Evolutionary conservation across 2,329 filamentous ascomycete species (phyloP).

Genomic region (Aspergillus thermomutatus): DNA sequence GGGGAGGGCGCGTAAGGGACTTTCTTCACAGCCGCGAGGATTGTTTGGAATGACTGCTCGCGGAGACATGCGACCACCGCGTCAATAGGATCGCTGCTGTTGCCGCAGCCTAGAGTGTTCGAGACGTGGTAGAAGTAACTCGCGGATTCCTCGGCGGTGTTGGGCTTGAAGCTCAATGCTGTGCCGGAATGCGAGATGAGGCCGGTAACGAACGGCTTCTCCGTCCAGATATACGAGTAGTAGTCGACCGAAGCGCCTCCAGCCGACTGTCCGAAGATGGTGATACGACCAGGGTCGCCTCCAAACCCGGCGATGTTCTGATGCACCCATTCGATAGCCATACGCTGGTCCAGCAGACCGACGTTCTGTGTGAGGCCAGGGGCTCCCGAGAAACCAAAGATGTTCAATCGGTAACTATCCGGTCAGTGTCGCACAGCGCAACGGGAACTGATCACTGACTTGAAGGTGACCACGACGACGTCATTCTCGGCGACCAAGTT

Average conservation of each 20-base stretch:
- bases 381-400: slow-evolving; percentile 42
- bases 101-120: slow-evolving; percentile 37
- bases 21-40: slow-evolving; percentile 36
- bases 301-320: slow-evolving; percentile 52
- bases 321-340: slow-evolving; percentile 51
- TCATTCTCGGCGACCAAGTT: slow-evolving; percentile 36
- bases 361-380: slow-evolving; percentile 39
- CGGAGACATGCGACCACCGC: slow-evolving; percentile 40
- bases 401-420: slow-evolving; percentile 35
- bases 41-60: slow-evolving; percentile 30
- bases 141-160: slow-evolving; percentile 31
- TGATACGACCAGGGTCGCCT: slow-evolving; percentile 47
- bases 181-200: slow-evolving; percentile 39
- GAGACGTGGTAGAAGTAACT: slow-evolving; percentile 46
- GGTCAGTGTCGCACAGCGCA: neutral
- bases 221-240: slow-evolving; percentile 30
- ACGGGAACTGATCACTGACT: slow-evolving; percentile 15
- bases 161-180: slow-evolving; percentile 44
- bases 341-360: slow-evolving; percentile 52
- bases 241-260: slow-evolving; percentile 32
- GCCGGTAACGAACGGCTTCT: slow-evolving; percentile 37
- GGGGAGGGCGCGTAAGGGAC: slow-evolving; percentile 33
- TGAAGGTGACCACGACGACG: slow-evolving; percentile 43
- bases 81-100: slow-evolving; percentile 16
- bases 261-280: slow-evolving; percentile 47